Percentiles rank a stretch among this genome's conserved stretches.
Evolutionary conservation across 257 asterid genomes (phyloP).

Genomic region (Salvia hispanica): DNA sequence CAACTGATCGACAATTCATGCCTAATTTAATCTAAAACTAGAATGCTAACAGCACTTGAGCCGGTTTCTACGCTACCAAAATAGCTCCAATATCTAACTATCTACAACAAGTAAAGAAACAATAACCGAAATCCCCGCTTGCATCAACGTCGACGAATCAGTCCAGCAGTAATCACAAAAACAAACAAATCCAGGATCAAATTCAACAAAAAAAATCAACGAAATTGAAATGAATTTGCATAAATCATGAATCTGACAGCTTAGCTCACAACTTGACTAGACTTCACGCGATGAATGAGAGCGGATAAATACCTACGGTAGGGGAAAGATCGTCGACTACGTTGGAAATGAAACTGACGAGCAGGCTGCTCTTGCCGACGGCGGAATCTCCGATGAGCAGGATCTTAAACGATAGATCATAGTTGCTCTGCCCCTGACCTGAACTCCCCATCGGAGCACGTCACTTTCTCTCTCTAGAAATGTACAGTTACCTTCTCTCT

Average conservation of each 20-base stretch:
- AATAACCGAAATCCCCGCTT: constrained; percentile 11
- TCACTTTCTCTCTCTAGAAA: constrained; percentile 31
- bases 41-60: constrained; percentile 23
- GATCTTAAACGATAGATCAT: constrained; percentile 94
- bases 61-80: constrained; percentile 22
- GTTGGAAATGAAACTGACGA: constrained; percentile 81
- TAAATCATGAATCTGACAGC: constrained; percentile 12
- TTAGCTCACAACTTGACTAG: constrained; percentile 17
- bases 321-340: constrained; percentile 76
- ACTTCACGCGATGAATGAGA: neutral
- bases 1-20: constrained; percentile 24
- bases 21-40: constrained; percentile 21
- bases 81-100: constrained; percentile 32
- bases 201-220: neutral
- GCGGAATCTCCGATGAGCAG: constrained; percentile 92
- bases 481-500: constrained; percentile 21
- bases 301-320: constrained; percentile 65
- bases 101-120: constrained; percentile 23
- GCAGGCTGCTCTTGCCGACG: constrained; percentile 95
- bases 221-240: neutral
- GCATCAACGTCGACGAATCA: constrained; percentile 16
- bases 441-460: constrained; percentile 55
- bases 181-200: constrained; percentile 33
- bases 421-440: constrained; percentile 63
- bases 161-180: constrained; percentile 6